Percentiles rank a stretch among this genome's conserved stretches.
phyloP scores from a whole-genome alignment of 116 monocot species.

The Cymodocea nodosa region DNA sequence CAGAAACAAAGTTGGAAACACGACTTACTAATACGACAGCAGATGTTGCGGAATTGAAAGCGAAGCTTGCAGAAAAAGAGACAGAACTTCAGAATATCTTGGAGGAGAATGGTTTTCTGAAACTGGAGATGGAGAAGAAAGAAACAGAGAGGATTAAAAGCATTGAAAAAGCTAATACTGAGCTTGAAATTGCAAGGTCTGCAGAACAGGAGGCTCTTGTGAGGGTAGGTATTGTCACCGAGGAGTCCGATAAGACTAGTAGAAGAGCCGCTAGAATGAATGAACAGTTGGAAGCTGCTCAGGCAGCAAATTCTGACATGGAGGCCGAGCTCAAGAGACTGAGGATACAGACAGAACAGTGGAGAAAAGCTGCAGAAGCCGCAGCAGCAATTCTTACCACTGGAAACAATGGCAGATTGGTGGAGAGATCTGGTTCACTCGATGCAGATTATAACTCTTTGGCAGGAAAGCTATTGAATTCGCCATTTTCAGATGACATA shows the following conservation, averaged over 20 bases:
- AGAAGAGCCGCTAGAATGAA: conserved; percentile 24
- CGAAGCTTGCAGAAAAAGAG: conserved; percentile 72
- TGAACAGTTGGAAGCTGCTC: conserved; percentile 65
- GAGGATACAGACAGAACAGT: conserved; percentile 81
- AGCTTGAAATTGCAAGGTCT: conserved; percentile 58
- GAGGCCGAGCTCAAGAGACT: conserved; percentile 61
- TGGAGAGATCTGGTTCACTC: conserved; percentile 50
- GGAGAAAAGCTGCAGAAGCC: conserved; percentile 96
- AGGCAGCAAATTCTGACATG: conserved; percentile 58
- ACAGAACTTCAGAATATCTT: conserved; percentile 58
- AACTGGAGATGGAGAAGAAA: conserved; percentile 25
- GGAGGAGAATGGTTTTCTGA: conserved; percentile 60
- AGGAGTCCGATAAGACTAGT: conserved; percentile 58
- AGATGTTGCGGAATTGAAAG: conserved; percentile 47
- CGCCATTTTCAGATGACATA: conserved; percentile 69
- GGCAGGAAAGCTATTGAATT: conserved; percentile 59
- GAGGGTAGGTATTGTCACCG: conserved; percentile 32
- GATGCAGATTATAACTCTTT: conserved; percentile 40
- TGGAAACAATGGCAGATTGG: conserved; percentile 29
- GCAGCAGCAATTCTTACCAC: conserved; percentile 62
- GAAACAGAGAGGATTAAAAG: conserved; percentile 20
- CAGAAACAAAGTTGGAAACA: background rate
- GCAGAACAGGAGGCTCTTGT: conserved; percentile 49
- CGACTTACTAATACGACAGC: conserved; percentile 14
- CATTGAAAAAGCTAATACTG: conserved; percentile 28